phyloP scores from a whole-genome alignment of 495 filamentous ascomycete genomes.

The Viridothelium virens region DNA sequence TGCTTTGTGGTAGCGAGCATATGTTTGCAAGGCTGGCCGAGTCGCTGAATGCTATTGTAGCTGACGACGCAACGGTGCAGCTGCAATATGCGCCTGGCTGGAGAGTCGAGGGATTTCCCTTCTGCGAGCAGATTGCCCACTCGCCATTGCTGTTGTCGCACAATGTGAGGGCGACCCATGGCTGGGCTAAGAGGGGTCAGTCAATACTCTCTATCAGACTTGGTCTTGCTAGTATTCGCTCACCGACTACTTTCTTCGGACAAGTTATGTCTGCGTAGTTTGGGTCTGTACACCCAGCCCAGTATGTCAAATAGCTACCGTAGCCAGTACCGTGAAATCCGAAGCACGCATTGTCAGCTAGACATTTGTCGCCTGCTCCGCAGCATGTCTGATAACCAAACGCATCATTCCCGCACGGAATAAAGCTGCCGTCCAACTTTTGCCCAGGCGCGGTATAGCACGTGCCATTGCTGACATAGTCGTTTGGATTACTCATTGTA shows the following conservation, averaged over 20 bases:
- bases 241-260: conserved; percentile 11
- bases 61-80: conserved; percentile 9
- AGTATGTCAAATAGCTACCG: conserved; percentile 10
- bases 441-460: conserved; percentile 9
- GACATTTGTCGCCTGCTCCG: conserved; percentile 9
- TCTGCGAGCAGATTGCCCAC: conserved; percentile 8
- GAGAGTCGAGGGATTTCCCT: conserved; percentile 11
- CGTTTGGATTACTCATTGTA: conserved; percentile 5
- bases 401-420: conserved; percentile 8
- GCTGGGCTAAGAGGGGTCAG: conserved; percentile 10
- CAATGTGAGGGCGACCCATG: conserved; percentile 8
- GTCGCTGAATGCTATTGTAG: conserved; percentile 7
- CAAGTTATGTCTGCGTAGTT: conserved; percentile 8
- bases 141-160: conserved; percentile 11
- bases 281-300: conserved; percentile 10
- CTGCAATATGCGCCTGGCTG: conserved; percentile 10
- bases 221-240: background rate
- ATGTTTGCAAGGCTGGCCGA: background rate
- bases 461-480: conserved; percentile 12
- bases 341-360: conserved; percentile 7
- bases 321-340: conserved; percentile 6
- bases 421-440: conserved; percentile 11
- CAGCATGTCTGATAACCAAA: conserved; percentile 10
- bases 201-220: conserved; percentile 6
- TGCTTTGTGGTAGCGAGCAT: conserved; percentile 8